Evolutionary conservation across 202 grass and related monocot species (phyloP), one percentile per base, ranked within the genome.

Genomic region (Carex sylvatica): DNA sequence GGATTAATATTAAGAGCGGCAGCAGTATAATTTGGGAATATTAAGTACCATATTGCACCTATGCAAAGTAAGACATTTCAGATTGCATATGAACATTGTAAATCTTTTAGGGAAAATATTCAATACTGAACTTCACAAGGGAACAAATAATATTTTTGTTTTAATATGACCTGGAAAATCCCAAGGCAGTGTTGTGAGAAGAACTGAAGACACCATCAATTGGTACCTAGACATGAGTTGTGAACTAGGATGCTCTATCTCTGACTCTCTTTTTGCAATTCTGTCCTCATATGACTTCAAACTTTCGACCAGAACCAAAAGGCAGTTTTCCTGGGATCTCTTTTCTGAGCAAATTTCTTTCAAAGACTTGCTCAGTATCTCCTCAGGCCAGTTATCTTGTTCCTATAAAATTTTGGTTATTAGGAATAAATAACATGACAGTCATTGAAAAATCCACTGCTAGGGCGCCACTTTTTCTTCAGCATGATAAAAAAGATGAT

Each of bases 181-280:
- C 89, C 90, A 86, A 70, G 95, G 91, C 51, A 98, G 85, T 67
- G 95, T 93, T 85, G 95, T 87, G 79, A 95, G 86, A 88, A 98
- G 91, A 87, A 95, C 86, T 73, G 95, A 95, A 70, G 95, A 98
- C 82, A 90, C 92, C 92, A 98, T 98, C 84, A 95, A 86, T 58
- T 90, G 95, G 85, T 95, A 93, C 71, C 89, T 95, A 82, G 87
- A 71, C 84, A 91, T 95, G 80, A 98, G 90, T 78, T 85, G 88
- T 80, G 87, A 93, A 80, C 86, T 85, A 81, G 70, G 87, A 68
- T 83, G 70, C 36, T 82, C 61, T 82, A 63, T 51, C 52, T 90
- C 80, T 36, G 67, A 75, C 82, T 89, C 89, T 68, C 22, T 82
- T 81, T 90, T 65, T 5, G 24, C 61, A 61, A 85, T 61, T 61